phyloP scores from a whole-genome alignment of 1,284 basidiomycete genomes.

The Ustilago hordei region DNA sequence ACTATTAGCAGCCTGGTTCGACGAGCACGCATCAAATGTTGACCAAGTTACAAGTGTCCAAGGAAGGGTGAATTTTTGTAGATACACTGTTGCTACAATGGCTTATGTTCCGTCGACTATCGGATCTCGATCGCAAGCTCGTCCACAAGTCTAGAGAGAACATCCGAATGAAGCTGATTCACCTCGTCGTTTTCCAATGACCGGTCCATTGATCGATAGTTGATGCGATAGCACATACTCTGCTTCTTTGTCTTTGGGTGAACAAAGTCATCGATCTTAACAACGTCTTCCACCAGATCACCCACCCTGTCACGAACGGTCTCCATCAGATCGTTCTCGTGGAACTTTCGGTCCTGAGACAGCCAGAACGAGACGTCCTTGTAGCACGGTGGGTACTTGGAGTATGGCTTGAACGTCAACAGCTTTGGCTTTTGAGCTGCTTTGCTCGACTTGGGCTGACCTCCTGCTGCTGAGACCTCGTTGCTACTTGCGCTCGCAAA shows the following conservation, averaged over 20 bases:
- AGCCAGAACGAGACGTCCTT: constrained; percentile 75
- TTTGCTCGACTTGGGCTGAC: constrained; percentile 13
- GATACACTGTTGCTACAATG: background rate
- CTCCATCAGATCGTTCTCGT: constrained; percentile 98
- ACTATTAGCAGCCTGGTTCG: too few relatives aligned
- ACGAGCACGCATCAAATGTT: too few relatives aligned
- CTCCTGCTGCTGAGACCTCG: constrained; percentile 36
- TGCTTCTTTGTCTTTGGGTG: constrained; percentile 87
- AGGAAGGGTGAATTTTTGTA: background rate
- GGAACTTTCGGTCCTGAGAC: constrained; percentile 72
- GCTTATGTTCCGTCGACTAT: constrained; percentile 5
- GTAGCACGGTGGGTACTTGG: constrained; percentile 67
- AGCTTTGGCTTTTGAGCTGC: constrained; percentile 40
- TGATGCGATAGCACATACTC: constrained; percentile 89
- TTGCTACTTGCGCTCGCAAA: constrained; percentile 74
- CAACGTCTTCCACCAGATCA: constrained; percentile 90
- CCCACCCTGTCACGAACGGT: constrained; percentile 90
- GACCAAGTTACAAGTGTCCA: too few relatives aligned
- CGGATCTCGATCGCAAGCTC: constrained; percentile 70
- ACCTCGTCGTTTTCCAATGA: constrained; percentile 91
- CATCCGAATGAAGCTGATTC: constrained; percentile 78
- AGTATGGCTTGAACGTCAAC: constrained; percentile 67
- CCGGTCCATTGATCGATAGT: constrained; percentile 96
- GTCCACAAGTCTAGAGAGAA: constrained; percentile 70
- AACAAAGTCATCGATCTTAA: constrained; percentile 87